phyloP scores from a whole-genome alignment of 352 stramenopile genomes.

The Phytophthora citrophthora region DNA sequence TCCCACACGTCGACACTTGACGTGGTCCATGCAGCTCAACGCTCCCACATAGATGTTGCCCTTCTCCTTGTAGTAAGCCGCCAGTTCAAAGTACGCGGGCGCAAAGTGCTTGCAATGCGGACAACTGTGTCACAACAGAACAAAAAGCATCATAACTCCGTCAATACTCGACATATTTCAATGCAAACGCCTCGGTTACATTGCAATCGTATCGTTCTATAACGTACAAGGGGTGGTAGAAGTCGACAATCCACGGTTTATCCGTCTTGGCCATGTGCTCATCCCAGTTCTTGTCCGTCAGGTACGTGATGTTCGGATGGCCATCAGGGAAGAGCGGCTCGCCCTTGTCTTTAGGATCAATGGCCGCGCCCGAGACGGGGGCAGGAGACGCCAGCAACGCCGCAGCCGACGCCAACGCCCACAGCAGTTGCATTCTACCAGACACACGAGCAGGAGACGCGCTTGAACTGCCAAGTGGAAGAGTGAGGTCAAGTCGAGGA shows the following conservation, averaged over 20 bases:
- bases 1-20: conserved; percentile 77
- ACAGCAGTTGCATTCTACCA: conserved; percentile 26
- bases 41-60: conserved; percentile 75
- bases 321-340: conserved; percentile 78
- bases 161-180: conserved; percentile 18
- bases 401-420: conserved; percentile 19
- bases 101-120: conserved; percentile 85
- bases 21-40: conserved; percentile 88
- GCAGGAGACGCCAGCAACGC: conserved; percentile 20
- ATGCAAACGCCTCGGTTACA: neutral
- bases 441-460: neutral
- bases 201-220: neutral
- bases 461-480: conserved; percentile 24
- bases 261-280: conserved; percentile 72
- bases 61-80: conserved; percentile 77
- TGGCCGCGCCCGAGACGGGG: conserved; percentile 32
- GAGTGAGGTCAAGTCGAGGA: conserved; percentile 19
- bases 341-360: conserved; percentile 78
- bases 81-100: conserved; percentile 64
- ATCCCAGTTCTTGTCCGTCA: conserved; percentile 88
- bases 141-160: conserved; percentile 18
- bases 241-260: conserved; percentile 86
- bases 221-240: conserved; percentile 88
- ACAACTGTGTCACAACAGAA: conserved; percentile 48
- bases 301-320: conserved; percentile 88